phyloP scores from a whole-genome alignment of 345 rosid genomes.

The Populus deltoides region DNA sequence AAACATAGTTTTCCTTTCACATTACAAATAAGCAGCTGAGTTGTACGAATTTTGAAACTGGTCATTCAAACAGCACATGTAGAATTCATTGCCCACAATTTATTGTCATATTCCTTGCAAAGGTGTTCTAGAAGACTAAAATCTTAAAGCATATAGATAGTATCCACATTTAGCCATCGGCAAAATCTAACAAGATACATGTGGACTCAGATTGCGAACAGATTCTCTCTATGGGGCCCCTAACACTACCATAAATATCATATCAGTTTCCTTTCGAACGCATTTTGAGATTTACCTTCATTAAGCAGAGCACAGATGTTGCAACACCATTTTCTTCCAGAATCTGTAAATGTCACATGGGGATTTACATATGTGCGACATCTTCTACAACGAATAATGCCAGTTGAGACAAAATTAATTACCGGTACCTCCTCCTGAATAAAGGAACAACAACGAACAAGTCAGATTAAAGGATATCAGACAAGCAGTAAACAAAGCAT shows the following conservation, averaged over 20 bases:
- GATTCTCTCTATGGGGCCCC: background rate
- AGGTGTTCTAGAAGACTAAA: background rate
- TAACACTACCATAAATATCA: conserved; percentile 4
- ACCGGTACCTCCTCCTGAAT: conserved; percentile 91
- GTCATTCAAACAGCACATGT: background rate
- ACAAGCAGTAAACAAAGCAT: background rate
- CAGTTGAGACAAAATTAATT: conserved; percentile 75
- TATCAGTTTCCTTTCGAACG: background rate
- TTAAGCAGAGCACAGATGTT: conserved; percentile 87
- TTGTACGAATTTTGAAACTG: background rate
- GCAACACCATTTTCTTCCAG: conserved; percentile 99
- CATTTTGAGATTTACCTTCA: conserved; percentile 60
- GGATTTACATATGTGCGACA: conserved; percentile 99
- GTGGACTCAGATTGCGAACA: background rate
- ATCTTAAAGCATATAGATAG: background rate
- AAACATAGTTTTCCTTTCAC: background rate
- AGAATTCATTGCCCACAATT: background rate
- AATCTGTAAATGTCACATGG: conserved; percentile 78
- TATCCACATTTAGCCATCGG: background rate
- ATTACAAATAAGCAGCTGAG: background rate
- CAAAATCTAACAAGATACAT: background rate
- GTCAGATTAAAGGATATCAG: conserved; percentile 14
- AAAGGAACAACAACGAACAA: conserved; percentile 19
- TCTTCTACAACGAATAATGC: conserved; percentile 96
- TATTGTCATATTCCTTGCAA: background rate